Conservation (phyloP, 495 filamentous ascomycete genomes). For the Podospora sp. region DNA sequence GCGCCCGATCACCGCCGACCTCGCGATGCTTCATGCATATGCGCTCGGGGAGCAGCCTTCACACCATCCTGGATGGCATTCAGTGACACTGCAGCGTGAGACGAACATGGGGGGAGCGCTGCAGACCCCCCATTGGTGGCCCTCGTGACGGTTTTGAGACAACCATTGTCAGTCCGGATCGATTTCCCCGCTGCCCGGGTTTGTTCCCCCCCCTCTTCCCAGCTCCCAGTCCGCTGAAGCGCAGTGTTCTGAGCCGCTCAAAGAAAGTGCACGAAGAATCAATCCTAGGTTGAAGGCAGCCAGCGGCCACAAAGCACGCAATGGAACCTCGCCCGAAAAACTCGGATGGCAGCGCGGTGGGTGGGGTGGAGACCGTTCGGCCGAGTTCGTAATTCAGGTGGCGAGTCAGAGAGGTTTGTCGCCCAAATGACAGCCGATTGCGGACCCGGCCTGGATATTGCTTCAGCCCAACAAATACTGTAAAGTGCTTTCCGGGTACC, state of each 20-base stretch:
- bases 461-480: not conserved
- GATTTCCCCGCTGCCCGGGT: not conserved
- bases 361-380: not conserved
- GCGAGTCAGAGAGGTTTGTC: not conserved
- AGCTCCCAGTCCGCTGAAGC: not conserved
- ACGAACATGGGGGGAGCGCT: not conserved
- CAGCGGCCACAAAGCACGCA: not conserved
- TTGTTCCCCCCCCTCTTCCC: not conserved
- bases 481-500: not conserved
- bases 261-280: not conserved
- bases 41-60: conserved; percentile 1
- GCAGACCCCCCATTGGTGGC: conserved; percentile 7
- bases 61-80: not conserved
- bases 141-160: conserved; percentile 14
- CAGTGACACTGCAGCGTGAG: not conserved
- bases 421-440: conserved; percentile 2
- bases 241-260: not conserved
- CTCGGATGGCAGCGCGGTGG: conserved; percentile 2
- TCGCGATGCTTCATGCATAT: conserved; percentile 4
- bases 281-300: not conserved
- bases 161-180: not conserved
- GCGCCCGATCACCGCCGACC: not conserved
- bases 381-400: not conserved
- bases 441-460: not conserved
- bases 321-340: not conserved